Base-by-base conservation (phyloP, 2,329 filamentous ascomycete genomes). In the Cordyceps fumosorosea region DNA sequence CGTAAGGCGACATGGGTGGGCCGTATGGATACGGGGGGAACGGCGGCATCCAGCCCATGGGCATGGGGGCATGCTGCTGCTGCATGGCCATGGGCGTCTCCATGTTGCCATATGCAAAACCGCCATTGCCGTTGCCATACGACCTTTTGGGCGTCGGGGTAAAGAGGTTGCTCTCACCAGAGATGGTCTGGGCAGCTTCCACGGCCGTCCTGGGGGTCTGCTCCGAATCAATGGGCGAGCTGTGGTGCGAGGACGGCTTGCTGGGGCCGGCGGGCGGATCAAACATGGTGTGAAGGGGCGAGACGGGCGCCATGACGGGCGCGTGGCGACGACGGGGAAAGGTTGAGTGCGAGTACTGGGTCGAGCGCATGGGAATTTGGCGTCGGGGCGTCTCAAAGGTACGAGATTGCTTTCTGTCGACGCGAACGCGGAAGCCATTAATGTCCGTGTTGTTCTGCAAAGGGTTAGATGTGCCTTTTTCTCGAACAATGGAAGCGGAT, bases 341-440 rank as follows among this genome's bases (percentile, higher is more conserved):
- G 7, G 62, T 64, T 18, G 57, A 34, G 42, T 61, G 51, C 32
- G 57, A 57, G 53, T 56, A 60, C 32, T 47, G 45, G 44, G 62
- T 37, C 29, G 56, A 54, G 11, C 60, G 54, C 11, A 47, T 45
- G 20, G 60, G 56, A 14, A 24, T 34, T 34, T 18, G 26, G 55
- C 66, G 65, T 18, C 66, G 65, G 26, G 67, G 66, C 29, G 64
- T 66, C 22, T 68, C 64, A 26, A 66, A 59, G 14, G 64, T 60
- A 42, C 67, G 67, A 14, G 69, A 66, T 37, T 69, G 67, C 67
- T 77, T 78, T 12, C 74, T 73, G 59, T 77, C 75, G 2, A 77
- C 75, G 3, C 75, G 72, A 40, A 79, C 67, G 26, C 68, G 62
- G 54, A 65, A 65, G 5, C 70, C 74, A 5, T 72, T 66, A 20